Evolutionary conservation across 2,329 filamentous ascomycete species (phyloP), one percentile per base, ranked within the genome.

Genomic region (Fusarium foetens): DNA sequence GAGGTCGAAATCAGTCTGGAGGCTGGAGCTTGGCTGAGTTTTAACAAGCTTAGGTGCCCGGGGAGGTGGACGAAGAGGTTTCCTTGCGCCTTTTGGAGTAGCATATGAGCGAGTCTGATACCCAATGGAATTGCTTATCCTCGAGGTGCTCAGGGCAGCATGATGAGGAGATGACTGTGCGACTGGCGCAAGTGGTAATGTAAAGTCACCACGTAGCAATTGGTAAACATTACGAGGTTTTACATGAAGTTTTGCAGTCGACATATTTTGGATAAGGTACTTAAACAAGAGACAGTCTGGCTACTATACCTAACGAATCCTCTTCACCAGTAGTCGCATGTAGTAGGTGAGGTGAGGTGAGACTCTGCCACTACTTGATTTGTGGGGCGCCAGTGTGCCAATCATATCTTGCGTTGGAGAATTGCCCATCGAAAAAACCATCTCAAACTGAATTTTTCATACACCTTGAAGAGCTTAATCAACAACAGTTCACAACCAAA

Each of bases 71-170:
- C 63, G 52, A 8, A 48, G 21, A 21, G 65, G 52, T 16, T 38
- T 27, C 38, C 51, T 66, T 27, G 72, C 58, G 3, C 70, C 69
- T 35, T 64, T 71, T 3, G 66, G 63, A 10, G 65, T 48, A 46
- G 71, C 71, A 57, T 76, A 77, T 38, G 57, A 60, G 16, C 76
- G 68, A 52, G 42, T 53, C 53, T 76, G 75, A 16, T 12, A 45
- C 36, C 25, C 41, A 29, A 41, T 51, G 33, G 16, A 35, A n/a
- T 23, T 67, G 38, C n/a, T 14, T 23, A 19, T 35, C 14, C 14
- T 10, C n/a, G 25, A 63, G 33, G 25, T 61, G 38, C 42, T 54
- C 42, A 48, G 38, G 35, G 19, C n/a, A 27, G 10, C 23, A 23
- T 55, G 36, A 27, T 58, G 43, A 29, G 57, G 33, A 48, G 51